These are phyloP conservation scores for Aspergillus piperis DNA, from an alignment of 2,329 filamentous ascomycete species.

Conservation along the genomic window DNA sequence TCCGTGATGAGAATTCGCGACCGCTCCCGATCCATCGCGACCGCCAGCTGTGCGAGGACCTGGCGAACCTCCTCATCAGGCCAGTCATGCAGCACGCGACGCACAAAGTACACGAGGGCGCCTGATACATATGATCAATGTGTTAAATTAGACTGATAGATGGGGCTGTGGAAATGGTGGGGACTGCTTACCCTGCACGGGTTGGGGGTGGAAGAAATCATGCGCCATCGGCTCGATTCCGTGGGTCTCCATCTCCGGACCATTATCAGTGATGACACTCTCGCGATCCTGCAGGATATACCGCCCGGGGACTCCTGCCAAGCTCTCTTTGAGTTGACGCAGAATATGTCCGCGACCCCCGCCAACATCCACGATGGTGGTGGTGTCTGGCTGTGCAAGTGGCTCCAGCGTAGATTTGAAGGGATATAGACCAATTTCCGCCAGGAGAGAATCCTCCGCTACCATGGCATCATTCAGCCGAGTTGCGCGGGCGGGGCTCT, in stretches of 20 bases:
- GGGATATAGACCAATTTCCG: constrained; percentile 27
- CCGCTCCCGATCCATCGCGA: constrained; percentile 22
- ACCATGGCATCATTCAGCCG: constrained; percentile 18
- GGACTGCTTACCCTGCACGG: constrained; percentile 22
- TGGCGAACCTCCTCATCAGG: constrained; percentile 14
- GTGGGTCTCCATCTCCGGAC: constrained; percentile 6
- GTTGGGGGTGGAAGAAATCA: constrained; percentile 27
- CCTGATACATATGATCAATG: constrained; percentile 8
- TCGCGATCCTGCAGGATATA: constrained; percentile 28
- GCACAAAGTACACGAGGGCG: constrained; percentile 34
- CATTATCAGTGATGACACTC: constrained; percentile 17
- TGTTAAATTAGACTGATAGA: no score
- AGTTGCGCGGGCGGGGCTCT: constrained; percentile 12
- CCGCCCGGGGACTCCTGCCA: constrained; percentile 17
- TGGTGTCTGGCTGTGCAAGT: constrained; percentile 13
- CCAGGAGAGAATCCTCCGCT: constrained; percentile 14
- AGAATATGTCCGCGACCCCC: constrained; percentile 23
- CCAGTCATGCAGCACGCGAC: constrained; percentile 37
- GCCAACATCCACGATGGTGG: constrained; percentile 25
- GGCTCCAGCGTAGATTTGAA: constrained; percentile 14
- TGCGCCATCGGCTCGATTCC: constrained; percentile 21
- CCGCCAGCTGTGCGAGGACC: constrained; percentile 26
- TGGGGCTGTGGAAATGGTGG: not conserved
- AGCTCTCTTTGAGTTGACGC: constrained; percentile 15
- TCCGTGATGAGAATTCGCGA: constrained; percentile 30